Conservation (phyloP, 1,139 yeast species). For the Entelexis paramagnoliae region DNA sequence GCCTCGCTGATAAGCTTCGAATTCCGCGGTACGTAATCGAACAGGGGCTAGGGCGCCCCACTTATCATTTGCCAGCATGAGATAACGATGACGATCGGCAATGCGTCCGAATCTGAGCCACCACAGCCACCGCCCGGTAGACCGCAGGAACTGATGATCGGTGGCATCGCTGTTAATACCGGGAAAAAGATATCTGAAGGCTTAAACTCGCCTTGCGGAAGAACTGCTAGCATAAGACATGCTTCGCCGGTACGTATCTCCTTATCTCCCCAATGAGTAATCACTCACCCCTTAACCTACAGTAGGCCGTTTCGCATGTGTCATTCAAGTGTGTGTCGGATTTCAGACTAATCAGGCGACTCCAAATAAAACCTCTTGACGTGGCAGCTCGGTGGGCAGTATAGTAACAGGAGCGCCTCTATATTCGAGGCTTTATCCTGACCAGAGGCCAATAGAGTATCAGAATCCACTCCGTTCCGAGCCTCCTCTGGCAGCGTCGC, state of each 20-base stretch:
- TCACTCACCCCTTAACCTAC: background rate
- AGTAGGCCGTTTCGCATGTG: background rate
- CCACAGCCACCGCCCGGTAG: too few species aligned
- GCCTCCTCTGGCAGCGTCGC: too few species aligned
- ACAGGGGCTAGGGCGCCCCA: background rate
- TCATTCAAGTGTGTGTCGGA: background rate
- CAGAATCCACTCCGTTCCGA: too few species aligned
- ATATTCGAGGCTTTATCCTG: too few species aligned
- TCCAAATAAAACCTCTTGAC: too few species aligned
- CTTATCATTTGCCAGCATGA: background rate
- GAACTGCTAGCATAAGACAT: background rate
- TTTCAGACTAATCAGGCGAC: too few species aligned
- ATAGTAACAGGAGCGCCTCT: too few species aligned
- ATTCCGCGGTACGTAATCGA: constrained; percentile 1
- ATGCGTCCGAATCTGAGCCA: background rate
- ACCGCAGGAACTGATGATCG: too few species aligned
- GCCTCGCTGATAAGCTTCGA: background rate
- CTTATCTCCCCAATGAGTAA: constrained; percentile 1
- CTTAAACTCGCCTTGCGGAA: background rate
- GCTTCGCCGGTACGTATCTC: background rate
- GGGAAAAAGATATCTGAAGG: too few species aligned
- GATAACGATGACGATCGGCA: background rate
- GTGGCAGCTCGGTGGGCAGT: too few species aligned
- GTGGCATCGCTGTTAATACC: too few species aligned
- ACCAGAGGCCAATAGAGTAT: too few species aligned